These are phyloP conservation scores for Ilex asprella DNA, from an alignment of 257 asterid genomes.

Conservation along the genomic window DNA sequence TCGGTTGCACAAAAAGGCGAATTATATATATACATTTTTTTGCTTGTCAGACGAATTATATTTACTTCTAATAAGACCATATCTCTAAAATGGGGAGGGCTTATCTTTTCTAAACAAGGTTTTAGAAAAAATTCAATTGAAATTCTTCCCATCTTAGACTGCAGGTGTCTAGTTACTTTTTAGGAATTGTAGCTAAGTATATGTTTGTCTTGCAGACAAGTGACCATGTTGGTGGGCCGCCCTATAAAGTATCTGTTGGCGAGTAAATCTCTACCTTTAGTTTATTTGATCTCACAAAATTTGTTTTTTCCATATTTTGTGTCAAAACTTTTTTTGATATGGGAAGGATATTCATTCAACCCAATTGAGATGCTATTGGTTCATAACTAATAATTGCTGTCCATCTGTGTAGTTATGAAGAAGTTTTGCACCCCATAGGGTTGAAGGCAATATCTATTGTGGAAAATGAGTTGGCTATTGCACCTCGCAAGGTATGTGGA, in stretches of 20 bases:
- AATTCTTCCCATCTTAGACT: no score
- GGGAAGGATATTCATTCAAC: neutral
- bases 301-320: neutral
- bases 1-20: no score
- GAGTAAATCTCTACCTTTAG: slow-evolving; percentile 38
- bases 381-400: slow-evolving; percentile 2
- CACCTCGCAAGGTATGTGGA: slow-evolving; percentile 55
- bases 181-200: neutral
- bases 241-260: slow-evolving; percentile 64
- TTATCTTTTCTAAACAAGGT: neutral
- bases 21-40: no score
- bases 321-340: neutral
- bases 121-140: neutral
- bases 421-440: slow-evolving; percentile 66
- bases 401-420: slow-evolving; percentile 53
- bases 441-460: slow-evolving; percentile 46
- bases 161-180: neutral
- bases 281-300: neutral
- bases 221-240: slow-evolving; percentile 81
- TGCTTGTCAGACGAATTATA: no score
- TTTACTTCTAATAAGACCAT: neutral
- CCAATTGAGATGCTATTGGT: neutral
- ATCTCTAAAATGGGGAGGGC: neutral
- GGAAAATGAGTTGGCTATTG: slow-evolving; percentile 62
- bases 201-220: slow-evolving; percentile 42